phyloP scores from a whole-genome alignment of 352 stramenopile species.

The Thraustotheca clavata region DNA sequence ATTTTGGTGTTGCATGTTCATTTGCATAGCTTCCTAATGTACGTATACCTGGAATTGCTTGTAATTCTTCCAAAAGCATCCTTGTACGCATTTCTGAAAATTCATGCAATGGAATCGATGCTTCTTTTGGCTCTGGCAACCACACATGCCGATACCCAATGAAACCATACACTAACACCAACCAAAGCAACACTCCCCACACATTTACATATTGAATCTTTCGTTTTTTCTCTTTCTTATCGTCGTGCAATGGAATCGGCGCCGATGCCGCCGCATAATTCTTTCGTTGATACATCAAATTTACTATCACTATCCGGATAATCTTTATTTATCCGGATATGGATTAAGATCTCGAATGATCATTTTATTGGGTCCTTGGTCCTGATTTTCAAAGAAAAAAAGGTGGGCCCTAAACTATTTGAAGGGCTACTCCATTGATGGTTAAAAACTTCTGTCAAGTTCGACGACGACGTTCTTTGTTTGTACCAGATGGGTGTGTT shows the following conservation, averaged over 20 bases:
- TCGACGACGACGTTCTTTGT: too few relatives aligned
- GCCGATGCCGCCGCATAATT: background rate
- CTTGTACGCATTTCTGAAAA: constrained; percentile 56
- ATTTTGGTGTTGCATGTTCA: constrained; percentile 49
- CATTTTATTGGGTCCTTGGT: too few relatives aligned
- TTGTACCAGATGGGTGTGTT: too few relatives aligned
- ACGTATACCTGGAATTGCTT: constrained; percentile 56
- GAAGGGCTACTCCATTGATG: too few relatives aligned
- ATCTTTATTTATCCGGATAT: too few relatives aligned
- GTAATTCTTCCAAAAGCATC: constrained; percentile 49
- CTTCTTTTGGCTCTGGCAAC: constrained; percentile 35
- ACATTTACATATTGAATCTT: background rate
- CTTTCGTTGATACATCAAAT: background rate
- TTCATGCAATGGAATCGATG: constrained; percentile 29
- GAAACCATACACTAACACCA: background rate
- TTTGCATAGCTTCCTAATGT: constrained; percentile 55
- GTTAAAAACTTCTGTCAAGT: too few relatives aligned
- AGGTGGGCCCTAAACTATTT: too few relatives aligned
- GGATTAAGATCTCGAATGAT: too few relatives aligned
- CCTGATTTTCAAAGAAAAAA: too few relatives aligned
- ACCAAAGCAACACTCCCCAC: background rate
- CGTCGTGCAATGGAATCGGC: background rate
- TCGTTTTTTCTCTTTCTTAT: background rate
- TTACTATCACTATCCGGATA: background rate
- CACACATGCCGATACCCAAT: constrained; percentile 32